Conservation (phyloP, 1,284 basidiomycete species). For the Porogramme epimiltina region DNA sequence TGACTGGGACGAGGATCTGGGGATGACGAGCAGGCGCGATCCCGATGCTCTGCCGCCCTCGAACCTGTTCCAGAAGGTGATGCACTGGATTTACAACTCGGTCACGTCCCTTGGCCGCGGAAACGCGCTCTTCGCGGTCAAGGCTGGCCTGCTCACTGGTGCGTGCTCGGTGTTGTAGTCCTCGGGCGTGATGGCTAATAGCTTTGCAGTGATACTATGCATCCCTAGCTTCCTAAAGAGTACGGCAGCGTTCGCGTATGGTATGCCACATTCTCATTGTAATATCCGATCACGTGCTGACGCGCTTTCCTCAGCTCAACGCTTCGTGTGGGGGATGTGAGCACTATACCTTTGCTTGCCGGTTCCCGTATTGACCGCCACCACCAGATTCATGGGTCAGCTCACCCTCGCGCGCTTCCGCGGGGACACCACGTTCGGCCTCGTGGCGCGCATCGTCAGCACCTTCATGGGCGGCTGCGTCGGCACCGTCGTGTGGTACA, state of each 20-base stretch:
- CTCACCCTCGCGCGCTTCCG: constrained; percentile 69
- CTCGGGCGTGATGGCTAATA: neutral
- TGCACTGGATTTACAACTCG: constrained; percentile 47
- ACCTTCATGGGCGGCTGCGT: constrained; percentile 73
- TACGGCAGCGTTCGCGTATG: constrained; percentile 60
- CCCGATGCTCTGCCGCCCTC: constrained; percentile 75
- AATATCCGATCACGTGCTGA: no score
- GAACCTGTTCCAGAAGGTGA: constrained; percentile 54
- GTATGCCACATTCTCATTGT: constrained; percentile 37
- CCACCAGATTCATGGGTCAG: constrained; percentile 69
- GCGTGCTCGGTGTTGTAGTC: constrained; percentile 1
- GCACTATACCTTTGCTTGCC: constrained; percentile 4
- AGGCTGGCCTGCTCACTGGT: constrained; percentile 73
- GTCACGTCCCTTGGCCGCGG: constrained; percentile 49
- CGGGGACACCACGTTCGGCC: constrained; percentile 77
- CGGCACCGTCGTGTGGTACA: constrained; percentile 78
- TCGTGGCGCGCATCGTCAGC: constrained; percentile 62
- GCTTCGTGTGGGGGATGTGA: constrained; percentile 41
- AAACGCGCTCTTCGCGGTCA: constrained; percentile 75
- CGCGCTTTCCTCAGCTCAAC: no score
- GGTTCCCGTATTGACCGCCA: neutral
- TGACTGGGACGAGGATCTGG: constrained; percentile 47
- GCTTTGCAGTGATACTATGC: constrained; percentile 50
- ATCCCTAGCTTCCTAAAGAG: constrained; percentile 61
- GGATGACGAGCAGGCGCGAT: constrained; percentile 59